Conservation (phyloP, 2,329 filamentous ascomycete species). For the Stagonosporopsis rhizophila region DNA sequence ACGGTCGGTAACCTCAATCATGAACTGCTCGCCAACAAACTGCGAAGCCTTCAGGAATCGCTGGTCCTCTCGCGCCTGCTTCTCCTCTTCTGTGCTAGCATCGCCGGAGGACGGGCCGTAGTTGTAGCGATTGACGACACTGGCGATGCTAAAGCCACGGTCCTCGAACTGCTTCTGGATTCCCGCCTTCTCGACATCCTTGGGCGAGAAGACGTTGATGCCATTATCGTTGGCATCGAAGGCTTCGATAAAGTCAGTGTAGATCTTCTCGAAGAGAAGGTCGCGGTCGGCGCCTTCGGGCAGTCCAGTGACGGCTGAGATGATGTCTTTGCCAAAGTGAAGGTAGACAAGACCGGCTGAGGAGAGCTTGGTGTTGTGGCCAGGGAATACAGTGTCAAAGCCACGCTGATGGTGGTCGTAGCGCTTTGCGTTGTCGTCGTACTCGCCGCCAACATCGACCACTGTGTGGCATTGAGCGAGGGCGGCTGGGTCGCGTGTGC, state of each 20-base stretch:
- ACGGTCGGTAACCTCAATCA: conserved; percentile 79
- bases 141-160: conserved; percentile 82
- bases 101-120: conserved; percentile 61
- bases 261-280: conserved; percentile 85
- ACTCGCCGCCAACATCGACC: conserved; percentile 96
- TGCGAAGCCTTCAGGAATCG: conserved; percentile 78
- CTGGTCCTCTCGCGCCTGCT: conserved; percentile 77
- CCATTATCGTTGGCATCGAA: conserved; percentile 98
- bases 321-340: conserved; percentile 88
- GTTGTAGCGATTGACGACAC: conserved; percentile 86
- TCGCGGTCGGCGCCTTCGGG: conserved; percentile 70
- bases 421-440: conserved; percentile 76
- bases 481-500: conserved; percentile 82
- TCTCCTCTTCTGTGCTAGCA: conserved; percentile 48
- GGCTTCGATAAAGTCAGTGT: conserved; percentile 92
- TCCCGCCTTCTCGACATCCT: conserved; percentile 71
- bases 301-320: conserved; percentile 70
- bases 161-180: conserved; percentile 84
- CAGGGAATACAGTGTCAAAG: conserved; percentile 85
- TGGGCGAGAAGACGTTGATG: conserved; percentile 80
- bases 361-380: conserved; percentile 84
- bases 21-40: conserved; percentile 90
- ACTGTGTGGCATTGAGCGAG: conserved; percentile 90
- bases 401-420: conserved; percentile 98
- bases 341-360: conserved; percentile 94